Base-by-base conservation (phyloP, 805 yeast species). In the Peterozyma toletana region DNA sequence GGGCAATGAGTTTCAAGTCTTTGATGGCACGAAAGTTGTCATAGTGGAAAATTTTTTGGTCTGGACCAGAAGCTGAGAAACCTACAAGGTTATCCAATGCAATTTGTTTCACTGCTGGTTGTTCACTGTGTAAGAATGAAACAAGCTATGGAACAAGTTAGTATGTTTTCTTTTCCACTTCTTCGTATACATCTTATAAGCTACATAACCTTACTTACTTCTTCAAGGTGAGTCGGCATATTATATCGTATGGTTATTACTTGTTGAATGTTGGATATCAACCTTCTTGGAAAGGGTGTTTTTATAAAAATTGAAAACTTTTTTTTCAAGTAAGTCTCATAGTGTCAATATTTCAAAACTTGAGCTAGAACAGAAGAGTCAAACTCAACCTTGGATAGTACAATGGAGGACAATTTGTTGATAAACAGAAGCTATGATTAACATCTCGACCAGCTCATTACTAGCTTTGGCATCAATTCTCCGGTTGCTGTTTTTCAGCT, bases 71-170 rank as follows among this genome's bases (percentile, higher is more conserved):
- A 38, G 80, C 77, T 9, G 95, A 83, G 59, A 73, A 86, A 2
- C 90, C 95, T 11, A 87, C 88, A 43, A 89, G 62, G 58, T 88
- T 81, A 54, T 86, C 93, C 39, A 90, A 68, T 0, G 97, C 97
- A 45, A 89, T 82, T 53, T 83, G 87, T 47, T 83, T 78, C 30
- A 88, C 86, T 10, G 83, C 83, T 2, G 85, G 81, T 56, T 84
- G 87, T 1, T 86, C 83, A 7, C 91, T 78, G 59, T 86, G 96
- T 48, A 90, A 69, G 57, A 90, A 89, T 39, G 73, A 78, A 17
- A 88, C 95, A 37, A 90, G 67, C 67, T 75, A 29, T n/a, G 11
- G 11, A 31, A 31, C 5, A 31, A 6, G 18, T 17, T 35, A 35
- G 18, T 41, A 39, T 18, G 30, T 34, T 36, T n/a, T 37, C 27